Evolutionary conservation across 164 flowering plant species (phyloP).

Genomic region (Stephania yunnanensis): DNA sequence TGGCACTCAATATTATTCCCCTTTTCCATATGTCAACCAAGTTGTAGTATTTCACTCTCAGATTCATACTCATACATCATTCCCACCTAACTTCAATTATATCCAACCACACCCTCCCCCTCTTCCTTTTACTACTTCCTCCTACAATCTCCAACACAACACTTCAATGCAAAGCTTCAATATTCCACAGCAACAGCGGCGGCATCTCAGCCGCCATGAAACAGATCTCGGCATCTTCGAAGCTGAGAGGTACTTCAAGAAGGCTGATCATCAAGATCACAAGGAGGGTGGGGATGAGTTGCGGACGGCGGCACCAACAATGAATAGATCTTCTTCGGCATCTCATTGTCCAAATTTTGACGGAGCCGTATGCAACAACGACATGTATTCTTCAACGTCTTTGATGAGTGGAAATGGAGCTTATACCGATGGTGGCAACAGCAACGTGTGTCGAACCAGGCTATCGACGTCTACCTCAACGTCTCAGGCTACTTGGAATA

Average conservation of each 20-base stretch:
- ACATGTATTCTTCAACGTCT: neutral
- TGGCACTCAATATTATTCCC: neutral
- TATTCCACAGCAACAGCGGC: neutral
- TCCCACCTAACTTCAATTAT: neutral
- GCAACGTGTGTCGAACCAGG: too few relatives aligned
- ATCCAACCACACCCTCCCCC: neutral
- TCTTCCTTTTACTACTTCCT: slow-evolving; percentile 40
- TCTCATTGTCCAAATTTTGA: neutral
- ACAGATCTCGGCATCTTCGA: slow-evolving; percentile 69
- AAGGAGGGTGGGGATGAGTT: neutral
- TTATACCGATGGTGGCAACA: too few relatives aligned
- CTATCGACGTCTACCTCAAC: neutral
- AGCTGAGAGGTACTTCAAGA: slow-evolving; percentile 67
- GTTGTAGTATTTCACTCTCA: too few relatives aligned
- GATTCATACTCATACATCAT: neutral
- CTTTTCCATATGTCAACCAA: neutral
- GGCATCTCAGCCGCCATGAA: slow-evolving; percentile 19
- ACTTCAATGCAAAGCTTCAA: too few relatives aligned
- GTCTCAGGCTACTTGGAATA: slow-evolving; percentile 10
- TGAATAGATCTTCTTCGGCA: neutral
- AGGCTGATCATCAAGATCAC: slow-evolving; percentile 20
- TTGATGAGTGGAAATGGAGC: neutral
- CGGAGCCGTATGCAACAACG: too few relatives aligned
- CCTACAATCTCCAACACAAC: slow-evolving; percentile 4
- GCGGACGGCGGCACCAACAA: neutral